Evolutionary conservation across 1,284 basidiomycete genomes (phyloP).

Genomic region (Amylostereum chailletii): DNA sequence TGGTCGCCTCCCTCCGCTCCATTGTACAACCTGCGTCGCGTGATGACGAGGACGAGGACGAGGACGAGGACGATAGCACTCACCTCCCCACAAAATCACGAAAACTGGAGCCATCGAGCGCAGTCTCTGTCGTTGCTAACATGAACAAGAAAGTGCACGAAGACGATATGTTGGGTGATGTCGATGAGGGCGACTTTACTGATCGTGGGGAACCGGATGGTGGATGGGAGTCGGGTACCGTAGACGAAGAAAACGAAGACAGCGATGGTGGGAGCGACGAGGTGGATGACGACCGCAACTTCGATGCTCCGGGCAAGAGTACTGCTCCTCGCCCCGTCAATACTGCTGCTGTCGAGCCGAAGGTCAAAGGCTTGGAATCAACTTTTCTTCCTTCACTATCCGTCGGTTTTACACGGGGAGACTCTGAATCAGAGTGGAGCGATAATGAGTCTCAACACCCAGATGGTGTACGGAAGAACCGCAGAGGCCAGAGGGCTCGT

Average conservation of each 20-base stretch:
- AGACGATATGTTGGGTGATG: background rate
- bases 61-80: slow-evolving; percentile 11
- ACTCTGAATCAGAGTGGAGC: slow-evolving; percentile 73
- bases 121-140: background rate
- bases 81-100: background rate
- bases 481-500: slow-evolving; percentile 86
- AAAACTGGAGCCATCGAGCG: background rate
- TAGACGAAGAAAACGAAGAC: slow-evolving; percentile 20
- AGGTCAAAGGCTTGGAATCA: slow-evolving; percentile 34
- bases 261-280: slow-evolving; percentile 7
- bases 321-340: slow-evolving; percentile 2
- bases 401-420: slow-evolving; percentile 75
- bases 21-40: slow-evolving; percentile 30
- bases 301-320: slow-evolving; percentile 14
- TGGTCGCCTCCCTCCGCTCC: slow-evolving; percentile 41
- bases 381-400: slow-evolving; percentile 86
- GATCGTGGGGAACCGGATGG: slow-evolving; percentile 14
- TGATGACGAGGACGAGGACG: slow-evolving; percentile 10
- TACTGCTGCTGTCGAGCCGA: slow-evolving; percentile 8
- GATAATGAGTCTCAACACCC: slow-evolving; percentile 54
- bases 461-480: slow-evolving; percentile 61
- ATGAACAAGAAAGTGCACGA: too few relatives aligned
- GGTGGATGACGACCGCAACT: slow-evolving; percentile 16
- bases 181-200: slow-evolving; percentile 22
- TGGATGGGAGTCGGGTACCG: slow-evolving; percentile 35